Conservation (phyloP, 2,329 filamentous ascomycete species). For the Uncinocarpus reesii region DNA sequence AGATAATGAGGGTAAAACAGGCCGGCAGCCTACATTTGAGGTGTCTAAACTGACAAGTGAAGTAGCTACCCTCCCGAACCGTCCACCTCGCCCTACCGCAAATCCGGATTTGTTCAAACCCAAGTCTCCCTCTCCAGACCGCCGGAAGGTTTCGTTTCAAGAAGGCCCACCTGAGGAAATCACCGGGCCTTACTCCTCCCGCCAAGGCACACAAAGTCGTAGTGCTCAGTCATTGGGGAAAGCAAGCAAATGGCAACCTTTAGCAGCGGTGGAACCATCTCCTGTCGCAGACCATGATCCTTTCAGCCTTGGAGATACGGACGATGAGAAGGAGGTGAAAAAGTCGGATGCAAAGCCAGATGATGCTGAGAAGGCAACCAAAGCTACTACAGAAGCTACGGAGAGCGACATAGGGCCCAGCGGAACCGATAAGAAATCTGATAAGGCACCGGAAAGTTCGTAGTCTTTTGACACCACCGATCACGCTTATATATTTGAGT, state of each 20-base stretch:
- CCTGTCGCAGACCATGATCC: constrained; percentile 87
- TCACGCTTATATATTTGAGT: no score
- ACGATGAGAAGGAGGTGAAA: constrained; percentile 77
- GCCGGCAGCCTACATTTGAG: not conserved
- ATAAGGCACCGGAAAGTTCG: constrained; percentile 22
- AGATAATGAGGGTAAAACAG: constrained; percentile 47
- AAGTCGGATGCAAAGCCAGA: constrained; percentile 50
- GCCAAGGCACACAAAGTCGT: constrained; percentile 49
- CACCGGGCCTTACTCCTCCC: constrained; percentile 58
- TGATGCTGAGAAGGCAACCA: constrained; percentile 52
- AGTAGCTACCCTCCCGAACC: constrained; percentile 44
- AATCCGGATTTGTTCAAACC: constrained; percentile 76
- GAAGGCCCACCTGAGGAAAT: constrained; percentile 68
- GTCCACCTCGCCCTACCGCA: constrained; percentile 53
- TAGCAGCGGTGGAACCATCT: constrained; percentile 73
- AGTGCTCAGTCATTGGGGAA: constrained; percentile 46
- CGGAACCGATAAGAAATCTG: constrained; percentile 20
- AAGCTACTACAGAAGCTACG: constrained; percentile 47
- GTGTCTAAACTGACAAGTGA: not conserved
- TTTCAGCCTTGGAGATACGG: constrained; percentile 90
- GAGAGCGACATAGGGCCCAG: constrained; percentile 25
- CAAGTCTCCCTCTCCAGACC: constrained; percentile 45
- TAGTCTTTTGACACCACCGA: not conserved
- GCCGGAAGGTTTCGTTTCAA: constrained; percentile 48
- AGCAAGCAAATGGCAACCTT: constrained; percentile 91